A percentile compares a stretch with the other conserved stretches of the same genome.
Evolutionary conservation across 306 rosid genomes (phyloP).

Genomic region (Erythrophleum fordii): DNA sequence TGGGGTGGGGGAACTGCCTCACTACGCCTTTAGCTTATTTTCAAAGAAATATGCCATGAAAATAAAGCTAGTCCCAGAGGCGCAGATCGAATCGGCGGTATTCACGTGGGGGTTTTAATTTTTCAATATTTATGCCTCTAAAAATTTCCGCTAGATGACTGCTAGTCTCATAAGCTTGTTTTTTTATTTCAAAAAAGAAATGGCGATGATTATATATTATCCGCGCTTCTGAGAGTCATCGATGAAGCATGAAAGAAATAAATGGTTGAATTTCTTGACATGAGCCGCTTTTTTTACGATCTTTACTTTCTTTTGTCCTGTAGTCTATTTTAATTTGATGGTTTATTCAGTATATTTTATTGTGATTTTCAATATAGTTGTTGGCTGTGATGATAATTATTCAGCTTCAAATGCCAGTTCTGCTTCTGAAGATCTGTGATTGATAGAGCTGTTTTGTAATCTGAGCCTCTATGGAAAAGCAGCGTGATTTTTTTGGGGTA

Average conservation of each 20-base stretch:
- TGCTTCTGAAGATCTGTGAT: constrained; percentile 88
- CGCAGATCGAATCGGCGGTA: constrained; percentile 56
- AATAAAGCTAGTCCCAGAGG: constrained; percentile 57
- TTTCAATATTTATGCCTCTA: constrained; percentile 77
- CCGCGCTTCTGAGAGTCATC: constrained; percentile 72
- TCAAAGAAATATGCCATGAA: background rate
- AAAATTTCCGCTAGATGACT: constrained; percentile 55
- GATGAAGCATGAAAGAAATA: constrained; percentile 52
- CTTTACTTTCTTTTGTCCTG: background rate
- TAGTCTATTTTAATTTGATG: background rate
- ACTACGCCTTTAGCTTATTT: constrained; percentile 7
- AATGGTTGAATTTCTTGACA: constrained; percentile 88
- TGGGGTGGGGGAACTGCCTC: constrained; percentile 29
- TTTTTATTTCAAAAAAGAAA: background rate
- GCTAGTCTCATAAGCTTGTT: background rate
- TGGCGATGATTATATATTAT: constrained; percentile 57
- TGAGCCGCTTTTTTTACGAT: constrained; percentile 31
- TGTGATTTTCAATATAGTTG: background rate
- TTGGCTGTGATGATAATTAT: constrained; percentile 60
- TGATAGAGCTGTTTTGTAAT: constrained; percentile 69
- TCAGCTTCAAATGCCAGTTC: constrained; percentile 97
- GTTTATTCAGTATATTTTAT: background rate
- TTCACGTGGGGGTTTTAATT: constrained; percentile 80
- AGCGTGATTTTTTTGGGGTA: too few relatives aligned
- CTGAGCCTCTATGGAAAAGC: constrained; percentile 58